Evolutionary conservation across 73 alveolate genomes (phyloP).

Genomic region (Tetrahymena borealis): DNA sequence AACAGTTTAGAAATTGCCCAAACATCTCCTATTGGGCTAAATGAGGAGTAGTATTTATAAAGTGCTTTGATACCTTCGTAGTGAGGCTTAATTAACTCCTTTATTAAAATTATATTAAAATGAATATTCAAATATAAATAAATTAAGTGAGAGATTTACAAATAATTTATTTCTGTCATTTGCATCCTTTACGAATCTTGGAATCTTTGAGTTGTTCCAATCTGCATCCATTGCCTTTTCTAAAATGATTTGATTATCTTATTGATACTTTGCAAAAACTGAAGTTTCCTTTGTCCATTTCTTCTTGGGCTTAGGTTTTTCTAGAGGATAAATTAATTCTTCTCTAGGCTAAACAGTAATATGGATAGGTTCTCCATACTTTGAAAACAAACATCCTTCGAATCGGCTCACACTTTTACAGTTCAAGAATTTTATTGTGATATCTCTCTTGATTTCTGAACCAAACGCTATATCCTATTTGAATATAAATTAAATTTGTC

Average conservation of each 20-base stretch:
- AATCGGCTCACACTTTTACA: not conserved
- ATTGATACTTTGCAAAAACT: not conserved
- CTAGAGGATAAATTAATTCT: not conserved
- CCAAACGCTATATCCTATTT: not conserved
- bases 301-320: not conserved
- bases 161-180: not conserved
- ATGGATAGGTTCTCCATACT: not conserved
- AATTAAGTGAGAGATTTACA: not conserved
- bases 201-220: not conserved
- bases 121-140: not conserved
- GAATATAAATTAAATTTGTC: not conserved
- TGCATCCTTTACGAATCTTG: not conserved
- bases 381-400: not conserved
- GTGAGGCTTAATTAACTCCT: not conserved
- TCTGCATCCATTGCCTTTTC: not conserved
- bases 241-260: not conserved
- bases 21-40: conserved; percentile 44
- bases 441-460: not conserved
- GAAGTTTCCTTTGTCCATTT: not conserved
- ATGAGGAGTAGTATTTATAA: conserved; percentile 47
- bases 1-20: conserved; percentile 39
- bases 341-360: not conserved
- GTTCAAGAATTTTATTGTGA: not conserved
- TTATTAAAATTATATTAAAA: not conserved
- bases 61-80: conserved; percentile 39